These are phyloP conservation scores for Periconia macrospinosa DNA, from an alignment of 2,329 filamentous ascomycete genomes.

Conservation along the genomic window DNA sequence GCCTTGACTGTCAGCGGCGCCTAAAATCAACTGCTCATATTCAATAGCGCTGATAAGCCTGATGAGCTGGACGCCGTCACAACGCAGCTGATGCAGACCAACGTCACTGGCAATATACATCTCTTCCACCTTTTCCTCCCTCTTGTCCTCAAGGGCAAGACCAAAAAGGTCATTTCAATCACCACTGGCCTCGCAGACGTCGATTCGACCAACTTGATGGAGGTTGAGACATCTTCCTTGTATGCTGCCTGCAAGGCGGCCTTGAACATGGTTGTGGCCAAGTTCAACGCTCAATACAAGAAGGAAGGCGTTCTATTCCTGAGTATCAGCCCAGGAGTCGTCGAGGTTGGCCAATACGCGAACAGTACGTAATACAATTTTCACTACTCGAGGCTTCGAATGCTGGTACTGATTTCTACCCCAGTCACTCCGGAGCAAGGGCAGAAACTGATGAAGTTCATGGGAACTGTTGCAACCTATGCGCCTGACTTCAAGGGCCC, in stretches of 20 bases:
- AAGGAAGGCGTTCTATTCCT: conserved; percentile 25
- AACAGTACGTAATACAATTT: too few species aligned
- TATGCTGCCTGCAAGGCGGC: conserved; percentile 47
- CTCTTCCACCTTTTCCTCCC: conserved; percentile 46
- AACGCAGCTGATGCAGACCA: conserved; percentile 26
- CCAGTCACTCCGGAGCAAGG: conserved; percentile 20
- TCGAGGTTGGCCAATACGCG: conserved; percentile 6
- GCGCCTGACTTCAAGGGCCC: conserved; percentile 18
- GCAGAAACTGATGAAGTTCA: conserved; percentile 27
- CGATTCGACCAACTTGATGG: conserved; percentile 23
- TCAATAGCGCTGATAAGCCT: background rate
- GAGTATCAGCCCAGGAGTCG: conserved; percentile 20
- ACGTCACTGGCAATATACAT: conserved; percentile 32
- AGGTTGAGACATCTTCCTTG: conserved; percentile 22
- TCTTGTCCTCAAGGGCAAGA: conserved; percentile 41
- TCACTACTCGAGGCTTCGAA: too few species aligned
- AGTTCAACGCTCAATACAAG: conserved; percentile 43
- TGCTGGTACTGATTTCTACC: conserved; percentile 4
- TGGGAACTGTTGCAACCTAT: conserved; percentile 20
- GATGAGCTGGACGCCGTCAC: conserved; percentile 9
- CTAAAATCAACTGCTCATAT: too few species aligned
- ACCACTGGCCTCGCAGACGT: conserved; percentile 42
- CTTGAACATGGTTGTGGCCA: conserved; percentile 46
- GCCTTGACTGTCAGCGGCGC: too few species aligned
- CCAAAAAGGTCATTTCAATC: conserved; percentile 50